Evolutionary conservation across 192 early-diverging fungal genomes (phyloP), one percentile per base, ranked within the genome.

Genomic region (Coemansia sp.): DNA sequence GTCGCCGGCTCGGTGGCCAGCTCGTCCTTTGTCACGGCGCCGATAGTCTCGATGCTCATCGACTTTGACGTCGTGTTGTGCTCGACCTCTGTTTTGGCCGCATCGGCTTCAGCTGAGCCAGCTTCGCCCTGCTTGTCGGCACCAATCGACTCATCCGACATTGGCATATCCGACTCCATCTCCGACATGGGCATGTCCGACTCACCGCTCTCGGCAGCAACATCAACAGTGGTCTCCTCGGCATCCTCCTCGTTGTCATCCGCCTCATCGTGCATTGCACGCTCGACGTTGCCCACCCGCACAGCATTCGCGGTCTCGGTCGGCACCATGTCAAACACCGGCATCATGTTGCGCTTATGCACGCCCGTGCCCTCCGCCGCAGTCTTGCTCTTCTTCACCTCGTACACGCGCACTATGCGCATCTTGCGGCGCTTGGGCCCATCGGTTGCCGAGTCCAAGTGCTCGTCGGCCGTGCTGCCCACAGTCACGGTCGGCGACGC

Each of bases 361-460:
- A 72, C 22, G 15, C 58, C 38, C n/a, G 58, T 62, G 52, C 22
- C 57, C 2, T 25, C 52, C 5, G 59, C 44, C 6, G 57, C 15
- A n/a, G 57, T 42, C 66, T 72, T 71, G 74, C 69, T 78, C 66
- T 78, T 78, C 75, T 78, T 78, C 28, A 78, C 75, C 69, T 78
- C 69, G 55, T 65, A 78, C 17, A 78, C 75, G 26, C 66, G 70
- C 59, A 78, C 75, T 46, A 78, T 63, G 36, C 68, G 75, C 75
- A 78, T 78, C 70, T 78, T 78, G 66, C 75, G 75, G 62, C 64
- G 69, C 61, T 65, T 68, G 53, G 66, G 26, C 9, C 11, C 5
- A 0, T 62, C 69, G 10, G 60, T 38, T 1, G 40, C 40, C 19
- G 49, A 51, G 3, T 15, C 22, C 14, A 6, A n/a, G 8, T 68